These are phyloP conservation scores for Lactifluus piperatus DNA, from an alignment of 768 basidiomycete genomes.

Conservation along the genomic window DNA sequence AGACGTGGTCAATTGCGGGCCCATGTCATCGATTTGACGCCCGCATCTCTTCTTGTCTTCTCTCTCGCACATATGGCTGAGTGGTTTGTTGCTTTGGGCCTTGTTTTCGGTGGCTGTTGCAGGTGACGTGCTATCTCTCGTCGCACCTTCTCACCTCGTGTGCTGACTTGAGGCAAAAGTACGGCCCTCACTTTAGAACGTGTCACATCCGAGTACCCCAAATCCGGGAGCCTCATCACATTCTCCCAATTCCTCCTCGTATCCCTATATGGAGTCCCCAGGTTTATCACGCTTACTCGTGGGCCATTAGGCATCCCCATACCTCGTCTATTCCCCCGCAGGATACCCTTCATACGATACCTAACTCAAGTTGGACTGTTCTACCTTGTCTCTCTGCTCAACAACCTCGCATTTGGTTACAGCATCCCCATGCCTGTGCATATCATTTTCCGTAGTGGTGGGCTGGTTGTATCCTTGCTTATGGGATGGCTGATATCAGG, in stretches of 20 bases:
- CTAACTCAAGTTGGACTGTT: slow-evolving; percentile 76
- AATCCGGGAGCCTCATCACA: slow-evolving; percentile 77
- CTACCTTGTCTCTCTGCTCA: slow-evolving; percentile 69
- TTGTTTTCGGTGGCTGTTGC: slow-evolving; percentile 91
- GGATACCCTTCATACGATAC: slow-evolving; percentile 67
- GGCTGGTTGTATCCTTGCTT: slow-evolving; percentile 74
- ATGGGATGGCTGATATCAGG: slow-evolving; percentile 62
- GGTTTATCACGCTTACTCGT: slow-evolving; percentile 34
- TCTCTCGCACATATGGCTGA: slow-evolving; percentile 20
- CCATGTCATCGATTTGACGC: not conserved
- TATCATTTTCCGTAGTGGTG: slow-evolving; percentile 89
- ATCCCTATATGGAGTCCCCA: slow-evolving; percentile 63
- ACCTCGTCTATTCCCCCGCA: slow-evolving; percentile 50
- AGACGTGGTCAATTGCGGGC: not conserved
- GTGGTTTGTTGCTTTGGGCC: slow-evolving; percentile 58
- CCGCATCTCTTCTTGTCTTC: not conserved
- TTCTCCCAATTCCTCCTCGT: slow-evolving; percentile 79
- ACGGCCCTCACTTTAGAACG: slow-evolving; percentile 76
- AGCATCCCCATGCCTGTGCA: slow-evolving; percentile 86
- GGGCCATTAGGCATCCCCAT: slow-evolving; percentile 12
- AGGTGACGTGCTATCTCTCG: slow-evolving; percentile 34
- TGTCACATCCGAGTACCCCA: slow-evolving; percentile 56
- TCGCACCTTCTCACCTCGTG: not conserved
- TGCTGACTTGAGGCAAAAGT: slow-evolving; percentile 29
- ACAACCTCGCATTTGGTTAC: slow-evolving; percentile 87